Percentiles rank a stretch among this genome's conserved stretches.
Conservation (phyloP, 2,329 filamentous ascomycete genomes). For the Colletotrichum sp. region DNA sequence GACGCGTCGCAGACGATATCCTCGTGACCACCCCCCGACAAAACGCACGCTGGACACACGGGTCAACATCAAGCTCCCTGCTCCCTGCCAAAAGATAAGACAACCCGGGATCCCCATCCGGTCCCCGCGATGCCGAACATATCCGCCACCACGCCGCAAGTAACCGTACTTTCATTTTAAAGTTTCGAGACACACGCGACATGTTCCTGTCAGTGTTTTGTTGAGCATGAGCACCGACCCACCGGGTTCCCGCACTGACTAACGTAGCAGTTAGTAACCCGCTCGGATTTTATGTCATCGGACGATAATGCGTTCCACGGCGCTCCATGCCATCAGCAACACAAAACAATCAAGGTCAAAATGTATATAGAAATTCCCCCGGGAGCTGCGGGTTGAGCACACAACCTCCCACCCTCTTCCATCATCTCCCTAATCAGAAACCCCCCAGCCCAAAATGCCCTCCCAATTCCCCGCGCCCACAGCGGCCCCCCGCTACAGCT, state of each 20-base stretch:
- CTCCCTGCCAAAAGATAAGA: not conserved
- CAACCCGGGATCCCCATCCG: not conserved
- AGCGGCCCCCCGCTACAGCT: conserved; percentile 39
- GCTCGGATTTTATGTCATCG: conserved; percentile 4
- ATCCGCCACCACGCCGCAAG: not conserved
- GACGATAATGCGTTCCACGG: not conserved
- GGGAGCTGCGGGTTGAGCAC: not conserved
- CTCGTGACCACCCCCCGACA: not conserved
- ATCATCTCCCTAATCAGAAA: not conserved
- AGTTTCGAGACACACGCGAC: not conserved
- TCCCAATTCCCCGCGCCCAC: not conserved
- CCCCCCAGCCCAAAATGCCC: not conserved
- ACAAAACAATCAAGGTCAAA: not conserved
- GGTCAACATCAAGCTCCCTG: not conserved
- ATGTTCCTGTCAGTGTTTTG: not conserved
- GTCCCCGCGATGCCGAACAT: not conserved
- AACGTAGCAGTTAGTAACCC: conserved; percentile 15
- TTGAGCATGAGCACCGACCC: conserved; percentile 9
- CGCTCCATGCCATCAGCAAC: not conserved
- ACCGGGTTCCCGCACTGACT: conserved; percentile 17
- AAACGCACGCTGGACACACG: not conserved
- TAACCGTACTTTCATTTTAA: not conserved
- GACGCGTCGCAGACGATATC: conserved; percentile 28
- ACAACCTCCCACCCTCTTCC: not conserved
- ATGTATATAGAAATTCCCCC: not conserved